Base-by-base conservation (phyloP, 2,329 filamentous ascomycete species). In the Diaporthe helianthi region DNA sequence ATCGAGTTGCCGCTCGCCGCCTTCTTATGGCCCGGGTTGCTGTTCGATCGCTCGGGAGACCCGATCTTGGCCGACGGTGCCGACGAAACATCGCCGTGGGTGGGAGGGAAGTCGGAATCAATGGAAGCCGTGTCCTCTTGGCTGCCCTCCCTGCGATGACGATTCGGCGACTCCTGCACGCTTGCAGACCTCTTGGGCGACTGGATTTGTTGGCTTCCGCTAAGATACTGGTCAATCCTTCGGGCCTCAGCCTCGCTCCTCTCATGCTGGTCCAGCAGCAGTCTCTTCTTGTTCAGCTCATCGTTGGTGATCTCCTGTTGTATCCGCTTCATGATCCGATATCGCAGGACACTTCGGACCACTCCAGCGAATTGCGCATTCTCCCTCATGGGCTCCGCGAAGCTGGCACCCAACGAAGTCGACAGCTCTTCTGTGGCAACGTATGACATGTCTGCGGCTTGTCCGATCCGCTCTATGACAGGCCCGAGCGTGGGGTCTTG, bases 251-350 rank as follows among this genome's bases (percentile, higher is more conserved):
- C 87, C 80, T 99, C 96, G 76, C 95, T 98, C 69, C 90, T 89
- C 82, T 99, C 96, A n/a, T 99, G 83, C 58, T 94, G 92, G 53
- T 97, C 93, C 17, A 99, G 85, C 15, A 96, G 85, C 3, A 87
- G 83, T 75, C 87, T 89, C 83, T 98, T 98, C 84, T 95, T 97
- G 67, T 91, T 87, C 13, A 99, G 84, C 75, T 99, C 94, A 70
- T 99, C 96, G 53, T 91, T 91, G 1, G 96, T 98, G 90, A 98
- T 95, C 77, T 99, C 96, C 79, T 98, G 94, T 78, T 99, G 96
- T 65, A 99, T 93, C 55, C 96, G 88, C 83, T 99, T 99, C 72
- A 98, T 83, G 3, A 98, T 91, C 19, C 96, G 87, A 78, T 98
- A 99, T 73, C 93, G 89, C 67, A 99, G 83, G 41, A 99, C 95